A percentile compares a stretch with the other conserved stretches of the same genome.
These are phyloP conservation scores for Rhodotorula sp. DNA, from an alignment of 1,284 basidiomycete species.

Conservation along the genomic window DNA sequence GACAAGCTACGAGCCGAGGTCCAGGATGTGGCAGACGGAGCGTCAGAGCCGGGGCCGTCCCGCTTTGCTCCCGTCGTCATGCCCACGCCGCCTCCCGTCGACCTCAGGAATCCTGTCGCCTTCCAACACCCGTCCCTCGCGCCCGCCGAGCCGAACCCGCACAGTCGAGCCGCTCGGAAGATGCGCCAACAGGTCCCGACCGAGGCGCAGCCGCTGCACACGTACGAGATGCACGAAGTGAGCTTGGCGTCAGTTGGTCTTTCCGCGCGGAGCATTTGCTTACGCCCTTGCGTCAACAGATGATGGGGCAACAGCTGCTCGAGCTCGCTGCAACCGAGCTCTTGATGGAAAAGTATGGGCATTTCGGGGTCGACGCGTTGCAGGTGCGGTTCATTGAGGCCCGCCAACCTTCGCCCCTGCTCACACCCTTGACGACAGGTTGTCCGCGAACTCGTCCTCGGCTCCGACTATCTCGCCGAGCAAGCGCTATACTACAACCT, in stretches of 20 bases:
- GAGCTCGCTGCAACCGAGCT: slow-evolving; percentile 10
- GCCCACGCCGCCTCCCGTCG: slow-evolving; percentile 3
- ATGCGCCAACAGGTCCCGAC: too few relatives aligned
- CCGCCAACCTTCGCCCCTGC: too few relatives aligned
- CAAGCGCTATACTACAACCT: slow-evolving; percentile 12
- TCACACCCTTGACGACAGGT: background rate
- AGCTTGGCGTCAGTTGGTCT: background rate
- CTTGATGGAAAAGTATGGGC: slow-evolving; percentile 1
- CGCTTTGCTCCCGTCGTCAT: too few relatives aligned
- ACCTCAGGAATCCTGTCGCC: background rate
- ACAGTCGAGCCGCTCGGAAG: background rate
- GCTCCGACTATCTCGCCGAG: background rate
- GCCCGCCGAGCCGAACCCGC: background rate
- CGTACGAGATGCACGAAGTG: slow-evolving; percentile 10
- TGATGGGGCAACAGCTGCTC: slow-evolving; percentile 1
- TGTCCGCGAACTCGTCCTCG: background rate
- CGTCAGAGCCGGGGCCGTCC: too few relatives aligned
- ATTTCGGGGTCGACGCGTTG: background rate
- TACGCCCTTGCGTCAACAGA: background rate
- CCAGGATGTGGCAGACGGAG: too few relatives aligned
- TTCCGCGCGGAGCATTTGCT: background rate
- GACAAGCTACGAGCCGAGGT: too few relatives aligned
- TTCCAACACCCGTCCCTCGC: slow-evolving; percentile 10
- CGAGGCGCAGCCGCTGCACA: background rate
- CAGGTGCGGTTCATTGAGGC: background rate